Conservation (phyloP, 78 protist species). For the Dictyostelium firmibasis region DNA sequence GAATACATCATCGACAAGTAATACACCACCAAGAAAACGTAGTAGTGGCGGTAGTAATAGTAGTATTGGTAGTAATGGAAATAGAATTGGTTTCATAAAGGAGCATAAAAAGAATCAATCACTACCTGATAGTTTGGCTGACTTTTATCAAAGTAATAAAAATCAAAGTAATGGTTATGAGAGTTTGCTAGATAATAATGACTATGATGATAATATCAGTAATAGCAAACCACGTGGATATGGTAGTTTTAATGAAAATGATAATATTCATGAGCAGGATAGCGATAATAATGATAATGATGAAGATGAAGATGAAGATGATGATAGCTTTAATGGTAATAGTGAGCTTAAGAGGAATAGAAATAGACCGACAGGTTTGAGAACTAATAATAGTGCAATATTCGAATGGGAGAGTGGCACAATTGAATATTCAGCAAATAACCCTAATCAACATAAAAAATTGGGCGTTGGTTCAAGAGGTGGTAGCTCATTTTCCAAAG, state of each 20-base stretch:
- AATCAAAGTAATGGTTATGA: background rate
- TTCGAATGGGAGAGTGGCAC: slow-evolving; percentile 36
- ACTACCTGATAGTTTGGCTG: background rate
- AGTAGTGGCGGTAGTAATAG: background rate
- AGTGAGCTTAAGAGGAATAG: background rate
- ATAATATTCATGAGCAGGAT: background rate
- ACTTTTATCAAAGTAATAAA: background rate
- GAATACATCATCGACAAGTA: background rate
- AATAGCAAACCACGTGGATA: background rate
- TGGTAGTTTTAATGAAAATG: background rate
- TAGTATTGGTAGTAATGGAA: background rate
- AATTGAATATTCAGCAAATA: background rate
- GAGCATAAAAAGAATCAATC: slow-evolving; percentile 54
- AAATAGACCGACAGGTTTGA: slow-evolving; percentile 38
- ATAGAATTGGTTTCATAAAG: background rate
- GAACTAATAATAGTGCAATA: slow-evolving; percentile 18
- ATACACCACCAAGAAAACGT: background rate
- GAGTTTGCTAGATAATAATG: background rate
- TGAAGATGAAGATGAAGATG: background rate
- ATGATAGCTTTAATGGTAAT: background rate
- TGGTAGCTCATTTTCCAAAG: background rate
- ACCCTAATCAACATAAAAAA: background rate
- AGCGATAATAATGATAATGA: too few species aligned
- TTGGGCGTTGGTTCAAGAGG: background rate
- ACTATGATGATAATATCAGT: background rate